A percentile compares a stretch with the other conserved stretches of the same genome.
Conservation (phyloP, 73 alveolate species). For the Tetrahymena elliotti region DNA sequence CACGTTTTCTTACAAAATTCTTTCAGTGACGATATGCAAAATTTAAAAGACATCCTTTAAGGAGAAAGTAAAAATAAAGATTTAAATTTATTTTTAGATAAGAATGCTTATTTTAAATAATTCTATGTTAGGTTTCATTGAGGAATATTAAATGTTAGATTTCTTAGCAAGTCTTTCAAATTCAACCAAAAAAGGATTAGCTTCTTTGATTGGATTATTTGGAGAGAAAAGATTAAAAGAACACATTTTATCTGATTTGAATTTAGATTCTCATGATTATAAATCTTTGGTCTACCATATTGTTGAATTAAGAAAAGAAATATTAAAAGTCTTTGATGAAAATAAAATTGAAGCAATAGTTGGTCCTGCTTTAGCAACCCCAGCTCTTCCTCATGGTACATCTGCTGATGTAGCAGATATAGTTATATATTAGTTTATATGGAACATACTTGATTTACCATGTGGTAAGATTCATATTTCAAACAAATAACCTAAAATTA, state of each 20-base stretch:
- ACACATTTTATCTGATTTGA: background rate
- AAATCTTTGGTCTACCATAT: background rate
- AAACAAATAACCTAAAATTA: background rate
- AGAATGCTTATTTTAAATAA: too few relatives aligned
- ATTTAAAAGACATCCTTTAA: background rate
- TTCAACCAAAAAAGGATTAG: background rate
- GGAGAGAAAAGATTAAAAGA: conserved; percentile 3
- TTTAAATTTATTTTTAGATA: too few relatives aligned
- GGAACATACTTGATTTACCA: conserved; percentile 37
- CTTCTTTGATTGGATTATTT: background rate
- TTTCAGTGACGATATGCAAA: background rate
- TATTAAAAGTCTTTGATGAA: background rate
- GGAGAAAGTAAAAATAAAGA: background rate
- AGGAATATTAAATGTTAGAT: background rate
- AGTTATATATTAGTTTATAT: conserved; percentile 23
- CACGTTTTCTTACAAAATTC: background rate
- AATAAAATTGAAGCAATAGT: conserved; percentile 42
- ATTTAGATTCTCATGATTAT: conserved; percentile 3
- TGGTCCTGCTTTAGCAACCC: conserved; percentile 39
- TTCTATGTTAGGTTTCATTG: background rate
- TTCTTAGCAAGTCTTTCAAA: background rate
- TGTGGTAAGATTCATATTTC: background rate
- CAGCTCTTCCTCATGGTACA: conserved; percentile 41
- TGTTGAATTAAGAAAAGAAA: background rate
- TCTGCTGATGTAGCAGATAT: conserved; percentile 18